Base-by-base conservation (phyloP, 257 asterid genomes). In the Datura wrightii region DNA sequence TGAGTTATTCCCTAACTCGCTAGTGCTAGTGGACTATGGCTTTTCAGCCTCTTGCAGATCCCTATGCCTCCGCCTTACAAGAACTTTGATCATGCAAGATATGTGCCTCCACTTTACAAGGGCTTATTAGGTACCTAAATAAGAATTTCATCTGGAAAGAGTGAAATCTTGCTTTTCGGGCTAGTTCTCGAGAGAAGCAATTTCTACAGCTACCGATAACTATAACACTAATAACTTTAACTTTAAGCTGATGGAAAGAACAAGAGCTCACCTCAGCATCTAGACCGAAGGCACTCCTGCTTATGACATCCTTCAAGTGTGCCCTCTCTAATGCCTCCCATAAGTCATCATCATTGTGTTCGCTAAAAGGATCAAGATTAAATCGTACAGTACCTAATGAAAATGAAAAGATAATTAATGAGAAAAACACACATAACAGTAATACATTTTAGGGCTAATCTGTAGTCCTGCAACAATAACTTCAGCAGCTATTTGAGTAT, bases 321-420 rank as follows among this genome's bases (percentile, higher is more conserved):
- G 99, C 97, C 65, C 96, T 87, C 86, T 94, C 99, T 85, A 95
- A 85, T 41, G 97, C 95, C 88, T 94, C 98, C 99, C 99, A 95
- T 6, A 95, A 92, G 87, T 91, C 97, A 7, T 92, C 88, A 84
- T 95, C 98, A 62, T 88, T 89, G 86, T 93, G 99, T 85, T 95
- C 97, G 56, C 92, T 82, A 83, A 95, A 95, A 67, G 99, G 99
- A 88, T 95, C 98, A 84, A 94, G 97, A 82, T 95, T 93, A 90
- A 95, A 95, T 52, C 98, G 92, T 66, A 95, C 91, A 76, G 85
- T 93, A 85, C 98, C 98, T 95, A 36, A 74, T 60, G 16, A 70
- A 46, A 79, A 66, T 14, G 60, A 69, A 14, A 82, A 55, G 13
- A 7, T 36, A 10, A 80, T 15, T n/a, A 31, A 31, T 79, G 37